Percentiles rank a stretch among this genome's conserved stretches.
phyloP scores from a whole-genome alignment of 116 monocot genomes.

The Zostera marina region DNA sequence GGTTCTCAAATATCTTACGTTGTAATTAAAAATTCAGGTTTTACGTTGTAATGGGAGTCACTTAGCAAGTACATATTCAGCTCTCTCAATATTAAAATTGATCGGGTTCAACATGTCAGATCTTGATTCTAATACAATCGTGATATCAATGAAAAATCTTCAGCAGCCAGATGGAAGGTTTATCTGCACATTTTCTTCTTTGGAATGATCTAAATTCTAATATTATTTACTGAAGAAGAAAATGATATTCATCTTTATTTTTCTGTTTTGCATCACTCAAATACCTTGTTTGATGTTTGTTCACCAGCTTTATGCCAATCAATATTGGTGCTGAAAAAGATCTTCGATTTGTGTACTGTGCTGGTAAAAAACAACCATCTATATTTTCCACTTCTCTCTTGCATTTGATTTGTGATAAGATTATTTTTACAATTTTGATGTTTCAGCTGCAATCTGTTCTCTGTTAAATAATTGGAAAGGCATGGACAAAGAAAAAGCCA shows the following conservation, averaged over 20 bases:
- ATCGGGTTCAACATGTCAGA: conserved; percentile 50
- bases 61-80: conserved; percentile 86
- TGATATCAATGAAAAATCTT: conserved; percentile 65
- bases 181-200: not conserved
- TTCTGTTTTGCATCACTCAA: not conserved
- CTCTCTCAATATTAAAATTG: conserved; percentile 56
- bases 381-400: not conserved
- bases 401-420: not conserved
- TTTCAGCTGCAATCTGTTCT: conserved; percentile 74
- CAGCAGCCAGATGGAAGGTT: conserved; percentile 93
- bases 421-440: not conserved
- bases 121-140: conserved; percentile 29
- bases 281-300: not conserved
- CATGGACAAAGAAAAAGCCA: conserved; percentile 67
- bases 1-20: not conserved
- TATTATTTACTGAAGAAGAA: not conserved
- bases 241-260: not conserved
- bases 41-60: conserved; percentile 44
- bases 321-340: conserved; percentile 82
- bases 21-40: conserved; percentile 12
- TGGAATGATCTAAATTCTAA: not conserved
- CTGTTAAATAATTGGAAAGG: conserved; percentile 74
- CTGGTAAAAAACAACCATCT: conserved; percentile 38
- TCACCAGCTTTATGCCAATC: conserved; percentile 74
- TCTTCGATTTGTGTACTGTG: conserved; percentile 93